Evolutionary conservation across 805 yeast genomes (phyloP).

Genomic region (Candida ficus): DNA sequence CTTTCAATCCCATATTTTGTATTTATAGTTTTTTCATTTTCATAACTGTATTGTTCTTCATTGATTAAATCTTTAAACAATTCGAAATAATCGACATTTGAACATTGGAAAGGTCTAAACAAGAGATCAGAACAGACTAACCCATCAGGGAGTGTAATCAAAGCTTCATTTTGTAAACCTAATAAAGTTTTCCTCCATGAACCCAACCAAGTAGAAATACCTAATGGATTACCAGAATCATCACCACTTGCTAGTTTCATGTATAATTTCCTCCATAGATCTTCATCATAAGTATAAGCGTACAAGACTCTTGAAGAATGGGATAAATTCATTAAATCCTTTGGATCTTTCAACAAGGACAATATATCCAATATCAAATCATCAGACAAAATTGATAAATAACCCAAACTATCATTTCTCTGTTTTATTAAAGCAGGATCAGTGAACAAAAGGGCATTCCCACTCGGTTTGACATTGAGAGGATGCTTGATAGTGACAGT

Average conservation of each 20-base stretch:
- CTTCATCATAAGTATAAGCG: constrained; percentile 73
- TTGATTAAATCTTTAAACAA: constrained; percentile 44
- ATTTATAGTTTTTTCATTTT: constrained; percentile 18
- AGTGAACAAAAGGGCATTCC: constrained; percentile 48
- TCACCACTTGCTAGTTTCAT: constrained; percentile 23
- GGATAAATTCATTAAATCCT: constrained; percentile 46
- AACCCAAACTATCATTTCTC: constrained; percentile 42
- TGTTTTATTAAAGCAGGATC: constrained; percentile 11
- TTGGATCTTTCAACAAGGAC: constrained; percentile 39
- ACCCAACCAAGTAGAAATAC: constrained; percentile 56
- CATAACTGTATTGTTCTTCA: constrained; percentile 35
- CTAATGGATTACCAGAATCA: constrained; percentile 21
- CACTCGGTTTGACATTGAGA: constrained; percentile 69
- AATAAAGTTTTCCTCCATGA: constrained; percentile 71
- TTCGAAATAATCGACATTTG: constrained; percentile 56
- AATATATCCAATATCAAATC: constrained; percentile 55
- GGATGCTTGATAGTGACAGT: constrained; percentile 52
- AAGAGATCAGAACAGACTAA: constrained; percentile 70
- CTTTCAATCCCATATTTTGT: constrained; percentile 42
- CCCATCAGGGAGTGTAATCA: constrained; percentile 40
- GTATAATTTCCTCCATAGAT: constrained; percentile 69
- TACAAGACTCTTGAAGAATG: constrained; percentile 62
- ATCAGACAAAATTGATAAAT: constrained; percentile 50
- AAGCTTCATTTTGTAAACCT: constrained; percentile 35
- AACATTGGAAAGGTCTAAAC: constrained; percentile 78